Evolutionary conservation across 495 filamentous ascomycete species (phyloP), one percentile per base, ranked within the genome.

Genomic region (Penicillium cosmopolitanum): DNA sequence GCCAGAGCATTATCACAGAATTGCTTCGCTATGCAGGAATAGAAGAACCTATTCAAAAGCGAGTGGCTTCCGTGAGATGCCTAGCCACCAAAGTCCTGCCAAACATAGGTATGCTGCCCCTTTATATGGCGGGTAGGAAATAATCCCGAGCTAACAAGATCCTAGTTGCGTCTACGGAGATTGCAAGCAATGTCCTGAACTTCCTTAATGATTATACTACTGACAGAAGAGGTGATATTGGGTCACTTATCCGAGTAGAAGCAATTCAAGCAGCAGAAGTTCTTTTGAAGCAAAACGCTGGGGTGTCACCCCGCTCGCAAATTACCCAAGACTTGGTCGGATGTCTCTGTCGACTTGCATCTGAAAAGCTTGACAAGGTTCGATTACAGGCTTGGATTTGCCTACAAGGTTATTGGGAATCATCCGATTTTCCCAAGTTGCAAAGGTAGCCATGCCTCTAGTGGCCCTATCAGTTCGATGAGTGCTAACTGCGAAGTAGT

Each of bases 301-400:
- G 35, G 11, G 16, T 52, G 23, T 13, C 53, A 36, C 15, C 42
- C 34, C 60, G 58, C 19, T 54, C 68, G 31, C 23, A 59, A 61
- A 51, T 72, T 46, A 55, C 73, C 50, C 61, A 74, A 36, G 48
- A 64, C 1, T 58, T 83, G 15, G 60, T 78, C 12, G 66, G 69
- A 8, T 74, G 76, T 43, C 75, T 96, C 9, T 78, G 88, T 50
- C 81, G 92, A 11, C 74, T 97, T 25, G 86, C 90, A 19, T 83
- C 87, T 0, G 95, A 98, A 72, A 96, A 96, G 69, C 80, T 97
- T 5, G 95, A 98, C 68, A 89, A 92, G 57, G 85, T 98, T 33
- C 84, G 95, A 38, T 70, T 83, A 2, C 84, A 87, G 64, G 93
- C 92, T 34, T 83, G 81, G 69, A 68, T 66, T 38, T 78, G 77